Conservation (phyloP, 495 filamentous ascomycete species). For the Xeromyces bisporus region DNA sequence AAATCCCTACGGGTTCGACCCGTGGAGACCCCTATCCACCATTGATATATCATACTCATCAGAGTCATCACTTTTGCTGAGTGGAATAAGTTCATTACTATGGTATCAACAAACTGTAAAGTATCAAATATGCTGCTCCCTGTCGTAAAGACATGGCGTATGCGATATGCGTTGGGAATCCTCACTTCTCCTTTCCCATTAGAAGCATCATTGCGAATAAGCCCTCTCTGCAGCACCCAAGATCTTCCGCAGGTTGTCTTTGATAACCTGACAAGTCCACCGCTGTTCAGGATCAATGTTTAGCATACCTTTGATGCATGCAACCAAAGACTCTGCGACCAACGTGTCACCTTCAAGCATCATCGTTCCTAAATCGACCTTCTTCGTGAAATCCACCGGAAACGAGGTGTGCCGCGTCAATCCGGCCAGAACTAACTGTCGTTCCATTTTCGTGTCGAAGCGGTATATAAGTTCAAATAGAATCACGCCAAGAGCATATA, state of each 20-base stretch:
- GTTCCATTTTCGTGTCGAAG: slow-evolving; percentile 36
- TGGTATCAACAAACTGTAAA: too few relatives aligned
- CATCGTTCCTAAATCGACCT: slow-evolving; percentile 18
- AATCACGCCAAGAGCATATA: slow-evolving; percentile 38
- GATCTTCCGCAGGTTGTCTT: slow-evolving; percentile 2
- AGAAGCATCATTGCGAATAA: neutral
- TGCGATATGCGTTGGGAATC: too few relatives aligned
- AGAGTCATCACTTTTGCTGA: too few relatives aligned
- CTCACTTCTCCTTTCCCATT: too few relatives aligned
- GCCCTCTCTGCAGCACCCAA: neutral
- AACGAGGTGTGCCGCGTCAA: slow-evolving; percentile 18
- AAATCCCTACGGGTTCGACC: too few relatives aligned
- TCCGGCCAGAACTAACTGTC: slow-evolving; percentile 28
- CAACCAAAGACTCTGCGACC: slow-evolving; percentile 22
- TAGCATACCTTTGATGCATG: slow-evolving; percentile 31
- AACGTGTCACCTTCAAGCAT: slow-evolving; percentile 13
- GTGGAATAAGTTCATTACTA: too few relatives aligned
- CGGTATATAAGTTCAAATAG: slow-evolving; percentile 35
- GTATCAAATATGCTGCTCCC: too few relatives aligned
- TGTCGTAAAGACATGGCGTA: too few relatives aligned
- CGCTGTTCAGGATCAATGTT: slow-evolving; percentile 20
- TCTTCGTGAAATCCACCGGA: slow-evolving; percentile 21
- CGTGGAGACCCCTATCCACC: too few relatives aligned
- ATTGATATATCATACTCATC: too few relatives aligned
- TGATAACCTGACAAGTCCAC: slow-evolving; percentile 23